Evolutionary conservation across 2,329 filamentous ascomycete species (phyloP).

Genomic region (Alternaria metachromatica): DNA sequence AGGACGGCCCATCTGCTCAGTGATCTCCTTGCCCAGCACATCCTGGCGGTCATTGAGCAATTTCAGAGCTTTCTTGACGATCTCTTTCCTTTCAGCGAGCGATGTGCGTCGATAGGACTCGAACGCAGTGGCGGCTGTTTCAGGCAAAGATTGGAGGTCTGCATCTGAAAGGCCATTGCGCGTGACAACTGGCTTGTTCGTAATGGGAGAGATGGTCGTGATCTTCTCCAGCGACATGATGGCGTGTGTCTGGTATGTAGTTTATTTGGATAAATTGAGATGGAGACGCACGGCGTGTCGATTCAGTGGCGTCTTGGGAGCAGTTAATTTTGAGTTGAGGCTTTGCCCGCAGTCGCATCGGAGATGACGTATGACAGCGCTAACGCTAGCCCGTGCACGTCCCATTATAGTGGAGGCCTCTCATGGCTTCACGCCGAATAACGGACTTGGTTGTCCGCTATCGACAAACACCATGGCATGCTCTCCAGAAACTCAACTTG

Average conservation of each 20-base stretch:
- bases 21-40: constrained; percentile 83
- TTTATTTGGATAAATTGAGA: constrained; percentile 24
- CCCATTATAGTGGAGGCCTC: constrained; percentile 7
- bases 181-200: constrained; percentile 82
- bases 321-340: constrained; percentile 25
- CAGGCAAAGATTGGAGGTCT: constrained; percentile 75
- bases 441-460: constrained; percentile 5
- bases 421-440: constrained; percentile 17
- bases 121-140: constrained; percentile 76
- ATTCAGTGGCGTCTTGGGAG: constrained; percentile 13
- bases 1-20: constrained; percentile 92
- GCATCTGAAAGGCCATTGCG: constrained; percentile 74
- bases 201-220: constrained; percentile 87
- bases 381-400: constrained; percentile 13
- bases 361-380: constrained; percentile 21
- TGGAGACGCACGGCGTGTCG: constrained; percentile 9
- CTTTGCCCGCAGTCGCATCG: constrained; percentile 14
- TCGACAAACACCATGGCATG: constrained; percentile 1
- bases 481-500: neutral
- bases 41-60: constrained; percentile 74
- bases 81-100: constrained; percentile 76
- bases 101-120: constrained; percentile 76
- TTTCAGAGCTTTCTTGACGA: constrained; percentile 80
- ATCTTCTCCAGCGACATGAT: constrained; percentile 64
- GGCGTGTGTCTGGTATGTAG: constrained; percentile 11